These are phyloP conservation scores for Clausena lansium DNA, from an alignment of 345 rosid species.

Conservation along the genomic window DNA sequence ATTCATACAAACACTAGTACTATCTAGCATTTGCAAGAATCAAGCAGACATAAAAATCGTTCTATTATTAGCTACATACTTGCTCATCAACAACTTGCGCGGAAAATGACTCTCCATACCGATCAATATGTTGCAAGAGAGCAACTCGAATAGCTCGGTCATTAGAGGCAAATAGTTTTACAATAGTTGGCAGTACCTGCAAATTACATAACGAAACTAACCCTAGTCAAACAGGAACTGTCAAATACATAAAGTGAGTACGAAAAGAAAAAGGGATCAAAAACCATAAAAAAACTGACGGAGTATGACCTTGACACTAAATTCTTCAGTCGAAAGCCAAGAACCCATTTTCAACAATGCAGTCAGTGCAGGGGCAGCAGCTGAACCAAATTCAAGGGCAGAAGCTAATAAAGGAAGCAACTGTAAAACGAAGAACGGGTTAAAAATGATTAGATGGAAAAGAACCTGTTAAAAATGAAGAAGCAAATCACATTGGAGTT, in stretches of 20 bases:
- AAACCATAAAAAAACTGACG: not conserved
- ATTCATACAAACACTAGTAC: conserved; percentile 1
- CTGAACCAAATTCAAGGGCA: conserved; percentile 97
- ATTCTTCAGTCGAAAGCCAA: conserved; percentile 94
- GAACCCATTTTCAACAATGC: conserved; percentile 91
- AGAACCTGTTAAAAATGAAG: conserved; percentile 3
- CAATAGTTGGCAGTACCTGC: conserved; percentile 83
- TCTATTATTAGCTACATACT: conserved; percentile 40
- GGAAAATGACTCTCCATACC: conserved; percentile 85
- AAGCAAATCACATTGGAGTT: conserved; percentile 19
- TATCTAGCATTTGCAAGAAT: conserved; percentile 10
- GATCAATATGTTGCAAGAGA: conserved; percentile 96
- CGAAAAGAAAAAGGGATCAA: not conserved
- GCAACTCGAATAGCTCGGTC: conserved; percentile 94
- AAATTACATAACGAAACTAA: conserved; percentile 21
- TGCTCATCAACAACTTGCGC: conserved; percentile 93
- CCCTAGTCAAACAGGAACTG: conserved; percentile 10
- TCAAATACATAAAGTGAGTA: conserved; percentile 6
- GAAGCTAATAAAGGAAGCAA: conserved; percentile 97
- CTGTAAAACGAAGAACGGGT: conserved; percentile 58
- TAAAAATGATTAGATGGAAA: conserved; percentile 24
- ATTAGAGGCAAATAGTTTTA: conserved; percentile 86
- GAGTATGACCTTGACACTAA: conserved; percentile 65
- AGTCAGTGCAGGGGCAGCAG: conserved; percentile 90
- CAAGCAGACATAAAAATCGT: not conserved